Base-by-base conservation (phyloP, 139 green algal genomes). In the Nannochloris sp. region DNA sequence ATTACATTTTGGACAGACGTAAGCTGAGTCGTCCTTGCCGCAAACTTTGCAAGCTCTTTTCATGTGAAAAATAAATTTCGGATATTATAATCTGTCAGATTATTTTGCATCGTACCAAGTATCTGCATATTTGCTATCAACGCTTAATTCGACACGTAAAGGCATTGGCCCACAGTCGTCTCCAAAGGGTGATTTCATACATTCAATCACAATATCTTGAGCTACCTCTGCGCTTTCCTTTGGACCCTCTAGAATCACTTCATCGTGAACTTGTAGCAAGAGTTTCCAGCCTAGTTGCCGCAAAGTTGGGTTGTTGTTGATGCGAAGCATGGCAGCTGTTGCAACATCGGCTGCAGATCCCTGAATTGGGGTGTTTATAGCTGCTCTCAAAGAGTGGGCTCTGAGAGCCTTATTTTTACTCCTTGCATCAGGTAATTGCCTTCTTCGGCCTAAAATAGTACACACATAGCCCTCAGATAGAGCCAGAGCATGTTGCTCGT, bases 291-390 rank as follows among this genome's bases (percentile, higher is more conserved):
- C 89, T 8, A 94, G 67, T 25, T 82, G 57, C 57, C 69, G 72
- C 54, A 98, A 78, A 66, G 68, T 31, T 43, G 68, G 27, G 66
- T 83, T 74, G 0, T 57, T 25, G 1, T 70, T 61, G 48, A 98
- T 96, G 19, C 82, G 64, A 44, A 98, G 62, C 93, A 98, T 98
- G 44, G 90, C 90, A 1, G 90, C 81, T 27, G 86, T 89, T 14
- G 85, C 92, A 24, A 98, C 83, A 67, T 98, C 93, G 7, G 93
- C 93, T 21, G 93, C 93, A 15, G 75, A 84, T 50, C 93, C 93
- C 81, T 96, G 89, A 69, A 98, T 96, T 51, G 93, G 93, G 0
- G 93, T 97, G 83, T 98, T 98, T 81, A 98, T 98, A 24, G 92
- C 87, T 0, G 90, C 90, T 16, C 93, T 81, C 78, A 93, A 16